Evolutionary conservation across 164 flowering plant genomes (phyloP), one percentile per base, ranked within the genome.

Genomic region (Stephania yunnanensis): DNA sequence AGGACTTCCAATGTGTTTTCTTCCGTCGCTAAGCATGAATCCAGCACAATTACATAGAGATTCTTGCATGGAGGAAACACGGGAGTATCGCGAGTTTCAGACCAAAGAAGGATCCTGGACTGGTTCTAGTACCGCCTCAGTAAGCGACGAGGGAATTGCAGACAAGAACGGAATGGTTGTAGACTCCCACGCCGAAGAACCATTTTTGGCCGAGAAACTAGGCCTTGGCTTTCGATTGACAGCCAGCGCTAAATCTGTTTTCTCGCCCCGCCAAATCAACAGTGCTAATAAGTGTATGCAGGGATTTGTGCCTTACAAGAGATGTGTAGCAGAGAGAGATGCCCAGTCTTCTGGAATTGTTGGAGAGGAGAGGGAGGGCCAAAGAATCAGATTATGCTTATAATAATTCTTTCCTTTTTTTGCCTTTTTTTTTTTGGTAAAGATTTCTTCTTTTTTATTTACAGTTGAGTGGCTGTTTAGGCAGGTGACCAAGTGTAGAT

Each of bases 301-400:
- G 82, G 95, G 95, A 8, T 91, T 91, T 73, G 80, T 89, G 19
- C 95, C 95, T 4, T 91, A 91, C 70, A 91, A 87, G 76, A 88
- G 90, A 81, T 83, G 87, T 74, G 61, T 83, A 44, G 83, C 86
- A 7, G 89, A 83, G 73, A 81, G 81, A 70, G 87, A 82, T n/a
- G 46, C 69, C 20, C 77, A 69, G 44, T 77, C 83, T 46, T 74
- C 83, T 5, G 73, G 70, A 53, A 31, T 76, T 30, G 76, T 78
- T 8, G 76, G 69, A 7, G 76, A 78, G 11, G 87, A 82, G 31
- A 80, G 84, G 65, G 84, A 79, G 19, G 80, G 72, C 65, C 82
- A 85, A 71, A 80, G 86, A 78, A 77, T 82, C 69, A 80, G 82
- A 31, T 82, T 85, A n/a, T 82, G 84, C 84, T 74, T 83, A 25